Evolutionary conservation across 1,284 basidiomycete species (phyloP).

Genomic region (Fistulina hepatica): DNA sequence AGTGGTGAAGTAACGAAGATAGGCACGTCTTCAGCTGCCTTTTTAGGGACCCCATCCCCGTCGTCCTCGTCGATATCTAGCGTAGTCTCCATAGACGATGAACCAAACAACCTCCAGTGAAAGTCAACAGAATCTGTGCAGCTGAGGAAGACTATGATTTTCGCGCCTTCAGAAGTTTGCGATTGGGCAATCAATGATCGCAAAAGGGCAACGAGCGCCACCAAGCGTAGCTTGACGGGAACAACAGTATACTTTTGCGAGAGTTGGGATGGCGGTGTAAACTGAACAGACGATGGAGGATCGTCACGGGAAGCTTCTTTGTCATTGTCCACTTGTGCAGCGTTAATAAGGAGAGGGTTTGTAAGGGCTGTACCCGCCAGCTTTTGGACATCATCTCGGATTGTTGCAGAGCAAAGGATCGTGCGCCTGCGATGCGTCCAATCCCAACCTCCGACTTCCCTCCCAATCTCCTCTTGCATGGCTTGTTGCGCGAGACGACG

Average conservation of each 20-base stretch:
- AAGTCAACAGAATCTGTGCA: slow-evolving; percentile 98
- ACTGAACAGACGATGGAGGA: slow-evolving; percentile 38
- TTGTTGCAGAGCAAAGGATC: slow-evolving; percentile 93
- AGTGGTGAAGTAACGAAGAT: slow-evolving; percentile 48
- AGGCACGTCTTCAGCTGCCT: slow-evolving; percentile 27
- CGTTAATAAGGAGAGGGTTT: slow-evolving; percentile 66
- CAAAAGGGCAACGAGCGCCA: slow-evolving; percentile 80
- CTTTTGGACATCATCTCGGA: slow-evolving; percentile 90
- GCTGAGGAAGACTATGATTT: slow-evolving; percentile 91
- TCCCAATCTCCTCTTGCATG: slow-evolving; percentile 54
- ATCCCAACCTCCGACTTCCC: slow-evolving; percentile 78
- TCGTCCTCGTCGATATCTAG: slow-evolving; percentile 54
- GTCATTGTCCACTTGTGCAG: slow-evolving; percentile 35
- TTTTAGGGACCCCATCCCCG: slow-evolving; percentile 56
- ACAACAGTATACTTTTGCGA: slow-evolving; percentile 90
- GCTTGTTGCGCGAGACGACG: slow-evolving; percentile 64
- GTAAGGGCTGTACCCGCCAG: slow-evolving; percentile 76
- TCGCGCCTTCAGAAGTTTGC: slow-evolving; percentile 38
- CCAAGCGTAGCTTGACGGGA: slow-evolving; percentile 88
- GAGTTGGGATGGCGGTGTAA: slow-evolving; percentile 92
- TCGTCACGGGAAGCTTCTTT: slow-evolving; percentile 10
- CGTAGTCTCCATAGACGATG: slow-evolving; percentile 57
- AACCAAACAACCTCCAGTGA: slow-evolving; percentile 84
- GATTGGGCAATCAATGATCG: slow-evolving; percentile 62
- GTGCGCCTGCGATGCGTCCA: slow-evolving; percentile 72